phyloP scores from a whole-genome alignment of 495 filamentous ascomycete species.

The Neurospora hispaniola region DNA sequence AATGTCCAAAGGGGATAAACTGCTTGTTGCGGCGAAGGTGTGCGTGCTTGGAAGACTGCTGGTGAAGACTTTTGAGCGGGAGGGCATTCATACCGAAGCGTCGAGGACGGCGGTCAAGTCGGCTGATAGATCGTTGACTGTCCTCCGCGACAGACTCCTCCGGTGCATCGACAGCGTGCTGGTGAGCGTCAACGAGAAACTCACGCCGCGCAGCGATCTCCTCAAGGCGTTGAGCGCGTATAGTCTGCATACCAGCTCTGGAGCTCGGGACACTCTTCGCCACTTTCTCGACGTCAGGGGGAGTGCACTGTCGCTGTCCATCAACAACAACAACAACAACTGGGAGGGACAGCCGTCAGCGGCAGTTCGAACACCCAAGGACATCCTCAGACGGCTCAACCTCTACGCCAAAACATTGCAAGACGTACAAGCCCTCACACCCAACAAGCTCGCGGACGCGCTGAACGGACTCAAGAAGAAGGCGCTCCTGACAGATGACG shows the following conservation, averaged over 20 bases:
- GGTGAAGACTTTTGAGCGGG: conserved; percentile 27
- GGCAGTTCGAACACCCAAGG: conserved; percentile 22
- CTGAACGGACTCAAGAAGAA: conserved; percentile 57
- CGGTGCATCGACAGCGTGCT: conserved; percentile 58
- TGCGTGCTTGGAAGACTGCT: conserved; percentile 59
- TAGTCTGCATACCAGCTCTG: conserved; percentile 70
- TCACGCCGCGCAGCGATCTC: conserved; percentile 40
- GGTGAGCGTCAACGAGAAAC: conserved; percentile 23
- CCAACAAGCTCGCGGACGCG: conserved; percentile 58
- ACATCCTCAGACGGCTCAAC: conserved; percentile 51
- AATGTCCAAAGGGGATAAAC: conserved; percentile 29
- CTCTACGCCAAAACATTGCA: conserved; percentile 70
- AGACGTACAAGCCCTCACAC: conserved; percentile 64
- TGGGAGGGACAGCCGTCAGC: conserved; percentile 23
- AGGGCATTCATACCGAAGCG: conserved; percentile 24
- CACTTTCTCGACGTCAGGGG: conserved; percentile 72
- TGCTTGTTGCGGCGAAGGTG: conserved; percentile 67
- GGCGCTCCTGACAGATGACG: conserved; percentile 57
- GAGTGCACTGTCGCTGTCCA: conserved; percentile 50
- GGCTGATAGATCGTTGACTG: conserved; percentile 47
- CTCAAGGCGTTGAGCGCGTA: conserved; percentile 69
- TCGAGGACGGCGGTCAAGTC: conserved; percentile 45
- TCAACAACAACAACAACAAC: conserved; percentile 20
- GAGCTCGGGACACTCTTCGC: conserved; percentile 65
- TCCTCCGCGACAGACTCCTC: conserved; percentile 48